Conservation (phyloP, 352 stramenopile species). For the Globisporangium takayamanum region DNA sequence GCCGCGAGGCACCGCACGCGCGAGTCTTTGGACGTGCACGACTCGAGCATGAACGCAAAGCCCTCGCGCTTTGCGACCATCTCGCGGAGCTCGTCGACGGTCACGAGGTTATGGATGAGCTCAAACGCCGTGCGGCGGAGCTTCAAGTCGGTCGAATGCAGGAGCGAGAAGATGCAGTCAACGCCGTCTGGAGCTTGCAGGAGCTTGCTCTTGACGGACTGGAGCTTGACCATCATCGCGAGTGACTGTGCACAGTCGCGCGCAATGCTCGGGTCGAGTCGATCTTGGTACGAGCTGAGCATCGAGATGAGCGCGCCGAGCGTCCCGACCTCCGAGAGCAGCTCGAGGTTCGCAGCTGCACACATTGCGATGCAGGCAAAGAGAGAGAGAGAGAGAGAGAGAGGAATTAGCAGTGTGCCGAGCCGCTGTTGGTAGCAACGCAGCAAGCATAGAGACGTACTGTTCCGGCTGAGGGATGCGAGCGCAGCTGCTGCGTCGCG, state of each 20-base stretch:
- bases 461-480: constrained; percentile 64
- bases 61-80: constrained; percentile 57
- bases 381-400: not conserved
- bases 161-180: constrained; percentile 60
- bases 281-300: constrained; percentile 39
- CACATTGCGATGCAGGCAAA: not conserved
- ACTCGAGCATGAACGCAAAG: constrained; percentile 59
- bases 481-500: constrained; percentile 71
- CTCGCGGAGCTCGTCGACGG: constrained; percentile 50
- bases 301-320: constrained; percentile 75
- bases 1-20: constrained; percentile 47
- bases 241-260: constrained; percentile 63
- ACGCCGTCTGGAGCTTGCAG: constrained; percentile 60
- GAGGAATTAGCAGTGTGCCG: not conserved
- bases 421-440: not conserved
- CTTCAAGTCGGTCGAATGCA: constrained; percentile 44
- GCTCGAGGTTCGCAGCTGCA: constrained; percentile 54
- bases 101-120: constrained; percentile 52
- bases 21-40: constrained; percentile 50
- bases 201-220: constrained; percentile 50
- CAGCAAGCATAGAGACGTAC: constrained; percentile 18
- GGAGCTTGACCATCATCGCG: constrained; percentile 44
- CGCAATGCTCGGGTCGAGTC: constrained; percentile 52
- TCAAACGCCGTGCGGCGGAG: constrained; percentile 49
- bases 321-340: constrained; percentile 59